Conservation (phyloP, 371 early-diverging fungal genomes). For the Apophysomyces variabilis region DNA sequence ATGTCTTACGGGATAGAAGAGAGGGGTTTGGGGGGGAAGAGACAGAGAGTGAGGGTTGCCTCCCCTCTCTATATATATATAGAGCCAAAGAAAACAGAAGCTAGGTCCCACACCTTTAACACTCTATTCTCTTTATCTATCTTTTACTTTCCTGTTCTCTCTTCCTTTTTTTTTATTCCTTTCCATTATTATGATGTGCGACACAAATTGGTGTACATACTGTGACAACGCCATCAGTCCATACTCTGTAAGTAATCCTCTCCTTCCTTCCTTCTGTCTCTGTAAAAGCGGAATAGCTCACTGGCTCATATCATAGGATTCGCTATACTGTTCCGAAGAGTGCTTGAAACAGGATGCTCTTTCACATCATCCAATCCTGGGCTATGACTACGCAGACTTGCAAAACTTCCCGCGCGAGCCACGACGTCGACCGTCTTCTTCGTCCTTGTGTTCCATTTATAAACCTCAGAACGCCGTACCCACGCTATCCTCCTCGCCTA, state of each 20-base stretch:
- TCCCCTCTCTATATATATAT: too few relatives aligned
- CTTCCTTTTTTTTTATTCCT: not conserved
- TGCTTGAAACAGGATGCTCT: conserved; percentile 30
- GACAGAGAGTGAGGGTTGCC: too few relatives aligned
- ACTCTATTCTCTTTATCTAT: not conserved
- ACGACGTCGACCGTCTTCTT: not conserved
- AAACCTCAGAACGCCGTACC: not conserved
- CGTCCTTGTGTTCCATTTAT: not conserved
- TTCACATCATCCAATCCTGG: conserved; percentile 25
- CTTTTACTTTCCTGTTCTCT: not conserved
- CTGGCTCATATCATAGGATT: conserved; percentile 15
- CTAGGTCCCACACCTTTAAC: too few relatives aligned
- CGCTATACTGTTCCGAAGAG: conserved; percentile 33
- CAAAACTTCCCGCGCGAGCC: conserved; percentile 17
- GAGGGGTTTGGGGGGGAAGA: too few relatives aligned
- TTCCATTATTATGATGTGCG: not conserved
- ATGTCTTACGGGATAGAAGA: too few relatives aligned
- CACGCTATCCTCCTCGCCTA: conserved; percentile 1
- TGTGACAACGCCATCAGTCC: conserved; percentile 8
- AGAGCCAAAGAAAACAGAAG: too few relatives aligned
- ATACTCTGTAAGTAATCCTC: not conserved
- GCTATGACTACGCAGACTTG: conserved; percentile 26
- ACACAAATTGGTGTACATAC: conserved; percentile 6
- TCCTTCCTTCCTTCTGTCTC: not conserved
- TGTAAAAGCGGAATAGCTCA: not conserved